Conservation (phyloP, 805 yeast species). For the Candida peoriensis region DNA sequence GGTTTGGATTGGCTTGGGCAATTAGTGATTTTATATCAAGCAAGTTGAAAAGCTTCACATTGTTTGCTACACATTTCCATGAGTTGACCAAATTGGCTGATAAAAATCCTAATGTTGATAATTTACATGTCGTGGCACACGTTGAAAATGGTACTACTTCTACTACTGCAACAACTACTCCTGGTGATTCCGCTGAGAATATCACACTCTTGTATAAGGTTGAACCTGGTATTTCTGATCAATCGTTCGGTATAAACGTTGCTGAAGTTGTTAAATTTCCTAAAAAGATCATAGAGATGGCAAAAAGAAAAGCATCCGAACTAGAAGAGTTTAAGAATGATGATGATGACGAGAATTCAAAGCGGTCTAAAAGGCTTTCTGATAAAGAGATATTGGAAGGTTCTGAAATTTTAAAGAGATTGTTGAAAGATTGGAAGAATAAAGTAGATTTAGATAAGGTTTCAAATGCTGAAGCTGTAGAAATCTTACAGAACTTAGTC, state of each 20-base stretch:
- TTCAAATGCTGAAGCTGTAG: constrained; percentile 34
- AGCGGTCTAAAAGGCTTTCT: constrained; percentile 45
- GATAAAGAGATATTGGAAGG: constrained; percentile 52
- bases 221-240: constrained; percentile 94
- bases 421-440: constrained; percentile 35
- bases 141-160: constrained; percentile 43
- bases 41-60: constrained; percentile 67
- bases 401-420: constrained; percentile 38
- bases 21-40: constrained; percentile 81
- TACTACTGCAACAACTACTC: too few species aligned
- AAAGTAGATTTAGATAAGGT: constrained; percentile 13
- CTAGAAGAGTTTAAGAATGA: constrained; percentile 56
- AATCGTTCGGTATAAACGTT: constrained; percentile 96
- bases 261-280: constrained; percentile 96
- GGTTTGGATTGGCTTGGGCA: constrained; percentile 97
- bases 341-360: constrained; percentile 33
- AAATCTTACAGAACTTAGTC: constrained; percentile 32
- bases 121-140: constrained; percentile 91
- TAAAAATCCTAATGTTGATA: constrained; percentile 57
- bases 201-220: constrained; percentile 88
- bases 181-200: too few species aligned
- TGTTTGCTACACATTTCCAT: constrained; percentile 97
- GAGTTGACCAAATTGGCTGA: constrained; percentile 82
- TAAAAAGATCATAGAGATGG: constrained; percentile 84
- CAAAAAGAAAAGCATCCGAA: constrained; percentile 88